Conservation (phyloP, 169 alveolate genomes). For the Cryptosporidium sp. region DNA sequence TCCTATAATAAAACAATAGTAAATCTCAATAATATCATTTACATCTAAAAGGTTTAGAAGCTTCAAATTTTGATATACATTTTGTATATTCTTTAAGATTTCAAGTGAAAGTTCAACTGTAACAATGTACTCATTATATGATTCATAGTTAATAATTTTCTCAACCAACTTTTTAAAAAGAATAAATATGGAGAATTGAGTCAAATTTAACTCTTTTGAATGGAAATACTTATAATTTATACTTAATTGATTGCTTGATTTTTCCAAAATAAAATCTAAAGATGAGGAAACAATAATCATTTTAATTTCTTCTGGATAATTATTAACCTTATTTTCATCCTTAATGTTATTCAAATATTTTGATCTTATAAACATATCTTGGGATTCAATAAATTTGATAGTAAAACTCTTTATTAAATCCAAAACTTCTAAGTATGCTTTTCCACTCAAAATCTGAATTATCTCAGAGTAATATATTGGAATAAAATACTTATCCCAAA, state of each 20-base stretch:
- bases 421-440: conserved; percentile 14
- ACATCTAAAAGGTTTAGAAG: background rate
- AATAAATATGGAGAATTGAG: background rate
- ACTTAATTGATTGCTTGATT: background rate
- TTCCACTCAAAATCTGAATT: conserved; percentile 2
- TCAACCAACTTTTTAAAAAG: conserved; percentile 6
- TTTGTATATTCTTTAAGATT: background rate
- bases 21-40: conserved; percentile 23
- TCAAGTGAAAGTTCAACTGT: conserved; percentile 22
- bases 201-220: background rate
- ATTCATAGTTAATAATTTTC: background rate
- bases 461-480: conserved; percentile 17
- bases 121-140: background rate
- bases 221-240: background rate
- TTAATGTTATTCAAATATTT: background rate
- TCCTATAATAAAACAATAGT: background rate
- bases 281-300: background rate
- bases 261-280: background rate
- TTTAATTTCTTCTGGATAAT: background rate
- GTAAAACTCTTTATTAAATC: conserved; percentile 14
- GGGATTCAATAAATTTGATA: conserved; percentile 1
- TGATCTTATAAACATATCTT: conserved; percentile 1
- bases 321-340: background rate
- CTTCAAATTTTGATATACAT: background rate
- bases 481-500: conserved; percentile 46